phyloP scores from a whole-genome alignment of 2,329 filamentous ascomycete genomes.

The Pseudogymnoascus destructans region DNA sequence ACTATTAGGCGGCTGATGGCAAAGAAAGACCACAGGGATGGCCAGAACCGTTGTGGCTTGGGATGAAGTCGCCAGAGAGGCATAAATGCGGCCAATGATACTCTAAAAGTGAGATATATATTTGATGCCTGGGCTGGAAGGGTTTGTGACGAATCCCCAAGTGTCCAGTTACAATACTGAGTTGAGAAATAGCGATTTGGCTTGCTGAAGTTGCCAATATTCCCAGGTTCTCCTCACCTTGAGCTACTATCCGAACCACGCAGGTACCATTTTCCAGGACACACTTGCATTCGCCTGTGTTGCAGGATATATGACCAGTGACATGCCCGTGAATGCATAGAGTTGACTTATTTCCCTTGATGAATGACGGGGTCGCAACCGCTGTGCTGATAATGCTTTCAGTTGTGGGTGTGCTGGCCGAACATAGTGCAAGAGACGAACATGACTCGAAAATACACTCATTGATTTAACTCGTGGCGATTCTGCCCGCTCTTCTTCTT shows the following conservation, averaged over 20 bases:
- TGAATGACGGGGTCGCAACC: slow-evolving; percentile 5
- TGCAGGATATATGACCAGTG: slow-evolving; percentile 25
- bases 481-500: slow-evolving; percentile 2
- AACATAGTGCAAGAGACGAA: background rate
- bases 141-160: background rate
- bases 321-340: slow-evolving; percentile 17
- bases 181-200: background rate
- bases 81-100: background rate
- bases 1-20: background rate
- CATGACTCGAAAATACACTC: slow-evolving; percentile 1
- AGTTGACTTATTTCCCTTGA: slow-evolving; percentile 16
- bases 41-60: background rate
- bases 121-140: background rate
- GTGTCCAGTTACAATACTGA: background rate
- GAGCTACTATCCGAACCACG: background rate
- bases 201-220: background rate
- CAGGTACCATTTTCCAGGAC: slow-evolving; percentile 1
- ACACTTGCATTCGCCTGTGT: slow-evolving; percentile 13
- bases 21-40: background rate
- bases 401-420: background rate
- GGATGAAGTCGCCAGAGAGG: background rate
- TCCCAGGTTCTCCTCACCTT: background rate
- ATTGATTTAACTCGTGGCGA: background rate
- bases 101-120: background rate
- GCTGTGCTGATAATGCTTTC: background rate